Evolutionary conservation across 257 asterid genomes (phyloP), one percentile per base, ranked within the genome.

Genomic region (Plantago ovata): DNA sequence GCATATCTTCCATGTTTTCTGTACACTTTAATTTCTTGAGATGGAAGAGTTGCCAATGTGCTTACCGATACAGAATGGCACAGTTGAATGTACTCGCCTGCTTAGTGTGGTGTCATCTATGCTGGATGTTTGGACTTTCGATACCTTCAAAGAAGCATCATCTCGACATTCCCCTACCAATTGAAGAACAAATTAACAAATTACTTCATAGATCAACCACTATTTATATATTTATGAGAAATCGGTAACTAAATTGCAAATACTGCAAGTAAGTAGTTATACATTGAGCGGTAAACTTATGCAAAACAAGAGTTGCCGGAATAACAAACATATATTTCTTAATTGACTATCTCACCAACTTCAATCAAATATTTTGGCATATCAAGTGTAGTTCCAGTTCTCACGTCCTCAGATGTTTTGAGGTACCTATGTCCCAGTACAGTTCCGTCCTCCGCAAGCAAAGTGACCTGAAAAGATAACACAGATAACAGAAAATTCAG

Each of bases 81-180:
- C 15, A 39, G 38, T 24, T 53, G 18, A 23, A 33, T 39, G 21
- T n/a, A 53, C 59, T 53, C 40, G 28, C 24, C 42, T 53, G 32
- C 59, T 53, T 28, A 53, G 21, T 53, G 42, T 15, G 59, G 10
- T 19, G 23, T 53, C 59, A 32, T 53, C 24, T 24, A 28, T 38
- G 32, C 44, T 32, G 23, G 59, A 15, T 32, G 59, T 53, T 53
- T 53, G 24, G 59, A 53, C 59, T 14, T 33, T 33, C 32, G 59
- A 53, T 23, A 23, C 59, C 14, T 53, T 32, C 24, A 53, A 13
- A 53, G 59, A 53, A 53, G 40, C 42, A 32, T 15, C 40, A 32
- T 53, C 59, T 8, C 24, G 59, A 53, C 42, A 33, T 32, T 53
- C 42, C n/a, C 59, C 59, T 53, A 53, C 59, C n/a, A 14, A 53